Conservation (phyloP, 2,329 filamentous ascomycete genomes). For the Rhinocladiella similis region DNA sequence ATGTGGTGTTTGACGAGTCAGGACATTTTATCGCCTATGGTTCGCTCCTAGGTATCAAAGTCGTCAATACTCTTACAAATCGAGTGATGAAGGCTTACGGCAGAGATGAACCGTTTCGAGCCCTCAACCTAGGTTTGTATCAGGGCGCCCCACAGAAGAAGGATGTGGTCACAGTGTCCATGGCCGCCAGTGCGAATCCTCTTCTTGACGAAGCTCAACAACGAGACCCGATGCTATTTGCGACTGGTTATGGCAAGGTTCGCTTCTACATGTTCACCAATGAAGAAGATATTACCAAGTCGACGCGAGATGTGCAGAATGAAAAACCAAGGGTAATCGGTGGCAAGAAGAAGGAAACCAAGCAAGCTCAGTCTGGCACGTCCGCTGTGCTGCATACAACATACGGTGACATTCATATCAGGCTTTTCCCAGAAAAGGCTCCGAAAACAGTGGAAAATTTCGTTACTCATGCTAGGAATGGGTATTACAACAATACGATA, state of each 20-base stretch:
- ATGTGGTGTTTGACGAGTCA: conserved; percentile 93
- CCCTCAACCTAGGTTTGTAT: conserved; percentile 81
- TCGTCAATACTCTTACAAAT: conserved; percentile 94
- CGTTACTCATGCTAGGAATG: conserved; percentile 81
- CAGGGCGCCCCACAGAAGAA: conserved; percentile 96
- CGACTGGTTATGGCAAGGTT: conserved; percentile 80
- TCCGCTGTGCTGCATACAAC: conserved; percentile 88
- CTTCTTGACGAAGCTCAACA: conserved; percentile 88
- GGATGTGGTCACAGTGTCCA: conserved; percentile 86
- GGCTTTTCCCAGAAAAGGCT: conserved; percentile 87
- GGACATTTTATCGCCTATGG: conserved; percentile 94
- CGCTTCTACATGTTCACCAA: conserved; percentile 99
- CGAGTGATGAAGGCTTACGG: conserved; percentile 87
- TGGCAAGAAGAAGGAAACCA: conserved; percentile 51
- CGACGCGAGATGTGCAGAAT: conserved; percentile 87
- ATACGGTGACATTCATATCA: conserved; percentile 89
- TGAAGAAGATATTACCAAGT: conserved; percentile 78
- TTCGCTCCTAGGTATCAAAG: conserved; percentile 87
- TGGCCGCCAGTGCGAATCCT: conserved; percentile 94
- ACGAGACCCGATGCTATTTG: conserved; percentile 83
- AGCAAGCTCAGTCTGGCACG: conserved; percentile 70
- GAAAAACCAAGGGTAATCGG: conserved; percentile 76
- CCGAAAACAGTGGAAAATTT: conserved; percentile 98
- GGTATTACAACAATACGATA: conserved; percentile 96
- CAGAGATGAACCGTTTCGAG: conserved; percentile 82